phyloP scores from a whole-genome alignment of 2,329 filamentous ascomycete genomes.

The Aspergillus melleus region DNA sequence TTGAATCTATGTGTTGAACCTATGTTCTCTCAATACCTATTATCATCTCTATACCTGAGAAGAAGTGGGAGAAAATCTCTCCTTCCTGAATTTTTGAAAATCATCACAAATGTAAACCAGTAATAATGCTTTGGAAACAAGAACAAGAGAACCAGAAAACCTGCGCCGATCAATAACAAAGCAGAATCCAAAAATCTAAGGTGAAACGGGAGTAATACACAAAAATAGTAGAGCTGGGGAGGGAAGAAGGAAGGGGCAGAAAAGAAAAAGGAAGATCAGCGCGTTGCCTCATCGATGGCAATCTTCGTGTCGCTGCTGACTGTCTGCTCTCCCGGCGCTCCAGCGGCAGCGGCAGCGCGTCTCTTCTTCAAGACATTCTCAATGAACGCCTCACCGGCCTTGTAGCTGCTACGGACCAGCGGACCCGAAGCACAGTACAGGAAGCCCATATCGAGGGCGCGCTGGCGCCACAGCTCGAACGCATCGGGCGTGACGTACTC shows the following conservation, averaged over 20 bases:
- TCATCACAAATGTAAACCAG: not conserved
- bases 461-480: conserved; percentile 88
- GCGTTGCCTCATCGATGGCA: conserved; percentile 27
- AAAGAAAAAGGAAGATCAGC: conserved; percentile 19
- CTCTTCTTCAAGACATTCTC: conserved; percentile 95
- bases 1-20: not conserved
- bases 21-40: not conserved
- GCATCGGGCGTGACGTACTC: conserved; percentile 89
- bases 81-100: not conserved
- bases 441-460: conserved; percentile 92
- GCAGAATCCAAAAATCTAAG: conserved; percentile 1
- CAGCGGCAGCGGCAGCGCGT: conserved; percentile 28
- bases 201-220: not conserved
- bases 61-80: not conserved
- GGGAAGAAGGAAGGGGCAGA: not conserved
- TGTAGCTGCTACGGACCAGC: conserved; percentile 91
- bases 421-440: conserved; percentile 94
- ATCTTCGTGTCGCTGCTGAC: conserved; percentile 25
- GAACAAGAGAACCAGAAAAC: not conserved
- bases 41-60: not conserved
- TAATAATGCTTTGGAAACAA: not conserved
- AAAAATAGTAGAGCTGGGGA: not conserved
- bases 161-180: conserved; percentile 11
- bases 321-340: conserved; percentile 17
- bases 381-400: conserved; percentile 97